phyloP scores from a whole-genome alignment of 2,329 filamentous ascomycete genomes.

The Knoxdaviesia capensis region DNA sequence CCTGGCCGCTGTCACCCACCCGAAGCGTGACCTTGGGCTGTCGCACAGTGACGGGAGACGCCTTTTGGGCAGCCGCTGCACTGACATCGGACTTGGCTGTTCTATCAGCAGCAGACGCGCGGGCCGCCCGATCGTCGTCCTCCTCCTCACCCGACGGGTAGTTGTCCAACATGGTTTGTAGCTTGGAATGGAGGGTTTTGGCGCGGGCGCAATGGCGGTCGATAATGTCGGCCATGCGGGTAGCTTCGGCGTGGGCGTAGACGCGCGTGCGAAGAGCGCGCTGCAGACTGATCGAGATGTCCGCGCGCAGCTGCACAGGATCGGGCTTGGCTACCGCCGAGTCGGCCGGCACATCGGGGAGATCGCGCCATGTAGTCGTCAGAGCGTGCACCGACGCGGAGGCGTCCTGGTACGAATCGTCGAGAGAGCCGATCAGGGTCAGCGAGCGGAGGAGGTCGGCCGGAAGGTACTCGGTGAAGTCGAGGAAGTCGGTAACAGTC shows the following conservation, averaged over 20 bases:
- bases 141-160: slow-evolving; percentile 32
- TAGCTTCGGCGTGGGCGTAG: slow-evolving; percentile 39
- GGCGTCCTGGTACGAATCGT: slow-evolving; percentile 33
- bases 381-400: slow-evolving; percentile 34
- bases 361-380: slow-evolving; percentile 33
- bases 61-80: slow-evolving; percentile 19
- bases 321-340: slow-evolving; percentile 17
- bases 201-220: slow-evolving; percentile 40
- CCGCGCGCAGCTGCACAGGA: slow-evolving; percentile 30
- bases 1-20: slow-evolving; percentile 23
- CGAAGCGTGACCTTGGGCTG: slow-evolving; percentile 25
- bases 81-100: slow-evolving; percentile 22
- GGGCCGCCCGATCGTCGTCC: slow-evolving; percentile 7
- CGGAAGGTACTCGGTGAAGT: slow-evolving; percentile 49
- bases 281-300: slow-evolving; percentile 37
- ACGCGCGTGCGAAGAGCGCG: slow-evolving; percentile 34
- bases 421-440: slow-evolving; percentile 44
- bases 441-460: slow-evolving; percentile 46
- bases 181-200: slow-evolving; percentile 35
- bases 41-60: slow-evolving; percentile 26
- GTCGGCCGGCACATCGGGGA: slow-evolving; percentile 26
- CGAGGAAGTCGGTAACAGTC: slow-evolving; percentile 50
- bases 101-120: too few species aligned
- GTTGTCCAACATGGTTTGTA: slow-evolving; percentile 38
- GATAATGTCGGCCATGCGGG: slow-evolving; percentile 43